Base-by-base conservation (phyloP, 805 yeast species). In the Zygosaccharomyces gambellarensis region DNA sequence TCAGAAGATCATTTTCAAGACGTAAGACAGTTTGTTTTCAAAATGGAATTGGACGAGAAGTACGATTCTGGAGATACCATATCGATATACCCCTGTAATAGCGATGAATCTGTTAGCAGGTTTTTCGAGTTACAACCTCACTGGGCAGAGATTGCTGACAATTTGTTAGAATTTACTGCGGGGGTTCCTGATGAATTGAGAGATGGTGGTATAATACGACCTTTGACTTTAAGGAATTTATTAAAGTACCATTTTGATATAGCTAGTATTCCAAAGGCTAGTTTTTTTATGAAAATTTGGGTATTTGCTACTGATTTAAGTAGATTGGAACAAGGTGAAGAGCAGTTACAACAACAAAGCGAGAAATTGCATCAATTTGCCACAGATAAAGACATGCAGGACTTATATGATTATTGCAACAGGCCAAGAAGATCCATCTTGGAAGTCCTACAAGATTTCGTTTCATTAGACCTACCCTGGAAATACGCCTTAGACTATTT, bases 371-470 rank as follows among this genome's bases (percentile, higher is more conserved):
- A 71, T 45, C 97, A 94, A 58, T 87, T 94, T 58, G 79, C 85
- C 8, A 71, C 77, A 8, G 74, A 82, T 44, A 84, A 84, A 39
- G 89, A 87, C 45, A 78, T 85, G 46, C 90, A 92, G 62, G 96
- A 87, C 47, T 68, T 90, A 40, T 92, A 82, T 64, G 83, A 92
- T 65, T 94, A 94, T 66, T 95, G 95, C n/a, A 87, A 89, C 62
- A 72, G 98, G 51, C 97, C 98, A 4, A 76, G 97, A 54, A 68
- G 99, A 56, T 89, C 96, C 44, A 77, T 90, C 3, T 62, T 90
- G 21, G 99, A 94, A 64, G 85, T 87, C 0, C 64, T 94, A 5
- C 76, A 81, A 46, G 99, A 94, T 63, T 94, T 94, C 62, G 81
- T 79, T 53, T 78, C 88, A 4, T 72, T 94, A 38, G 74, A 69